phyloP scores from a whole-genome alignment of 768 basidiomycete genomes.

The Chalciporus piperatus region DNA sequence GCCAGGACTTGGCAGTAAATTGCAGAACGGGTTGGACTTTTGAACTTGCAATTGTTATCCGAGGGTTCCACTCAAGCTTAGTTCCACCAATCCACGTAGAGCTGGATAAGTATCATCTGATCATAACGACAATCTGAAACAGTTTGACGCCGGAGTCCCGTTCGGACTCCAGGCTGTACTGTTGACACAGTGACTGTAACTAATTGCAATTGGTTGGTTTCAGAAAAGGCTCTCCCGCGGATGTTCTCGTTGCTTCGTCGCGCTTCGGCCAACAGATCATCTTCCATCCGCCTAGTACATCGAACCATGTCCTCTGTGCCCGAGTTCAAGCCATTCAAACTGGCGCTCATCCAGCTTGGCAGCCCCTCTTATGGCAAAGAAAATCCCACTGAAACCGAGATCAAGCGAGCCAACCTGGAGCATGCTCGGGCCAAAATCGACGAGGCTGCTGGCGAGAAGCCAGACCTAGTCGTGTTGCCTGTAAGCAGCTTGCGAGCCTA shows the following conservation, averaged over 20 bases:
- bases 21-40: no score
- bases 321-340: conserved; percentile 67
- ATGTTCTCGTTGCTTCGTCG: conserved; percentile 19
- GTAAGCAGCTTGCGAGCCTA: conserved; percentile 39
- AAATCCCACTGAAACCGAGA: conserved; percentile 28
- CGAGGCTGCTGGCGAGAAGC: conserved; percentile 64
- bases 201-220: no score
- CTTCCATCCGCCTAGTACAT: neutral
- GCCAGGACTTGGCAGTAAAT: no score
- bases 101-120: no score
- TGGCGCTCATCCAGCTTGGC: conserved; percentile 92
- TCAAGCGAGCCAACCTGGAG: conserved; percentile 72
- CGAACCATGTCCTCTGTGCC: conserved; percentile 32
- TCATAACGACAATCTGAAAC: no score
- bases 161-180: no score
- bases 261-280: neutral
- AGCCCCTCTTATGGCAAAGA: conserved; percentile 44
- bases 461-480: conserved; percentile 81
- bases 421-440: conserved; percentile 80
- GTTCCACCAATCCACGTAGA: no score
- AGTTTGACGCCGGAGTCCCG: no score
- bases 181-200: no score
- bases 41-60: no score
- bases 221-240: no score
- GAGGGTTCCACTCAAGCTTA: no score